Percentiles rank a stretch among this genome's conserved stretches.
phyloP scores from a whole-genome alignment of 1,284 basidiomycete genomes.

The Uromyces viciae-fabae region DNA sequence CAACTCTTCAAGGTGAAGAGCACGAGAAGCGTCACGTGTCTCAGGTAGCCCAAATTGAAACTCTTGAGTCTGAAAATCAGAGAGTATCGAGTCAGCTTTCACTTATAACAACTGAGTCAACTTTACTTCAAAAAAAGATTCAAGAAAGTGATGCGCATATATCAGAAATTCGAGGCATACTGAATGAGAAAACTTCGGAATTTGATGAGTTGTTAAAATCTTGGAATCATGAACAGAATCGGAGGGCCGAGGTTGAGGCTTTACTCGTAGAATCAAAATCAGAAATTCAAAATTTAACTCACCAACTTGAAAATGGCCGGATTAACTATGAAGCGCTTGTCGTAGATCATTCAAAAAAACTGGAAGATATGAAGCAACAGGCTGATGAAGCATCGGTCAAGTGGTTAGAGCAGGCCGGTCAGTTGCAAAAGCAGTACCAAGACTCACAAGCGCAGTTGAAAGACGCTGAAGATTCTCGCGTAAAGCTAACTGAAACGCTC shows the following conservation, averaged over 20 bases:
- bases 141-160: not conserved
- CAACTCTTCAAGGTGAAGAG: not conserved
- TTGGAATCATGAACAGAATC: not conserved
- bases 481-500: not conserved
- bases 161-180: not conserved
- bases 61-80: not conserved
- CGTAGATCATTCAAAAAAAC: not conserved
- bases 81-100: slow-evolving; percentile 13
- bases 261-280: slow-evolving; percentile 10
- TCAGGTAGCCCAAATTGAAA: slow-evolving; percentile 6
- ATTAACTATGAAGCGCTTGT: not conserved
- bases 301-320: not conserved
- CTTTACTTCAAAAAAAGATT: not conserved
- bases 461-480: not conserved
- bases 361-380: not conserved
- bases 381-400: not conserved
- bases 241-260: not conserved
- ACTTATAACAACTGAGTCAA: not conserved
- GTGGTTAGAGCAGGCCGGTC: not conserved
- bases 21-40: not conserved
- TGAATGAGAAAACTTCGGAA: slow-evolving; percentile 19
- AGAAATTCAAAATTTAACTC: not conserved
- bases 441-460: not conserved
- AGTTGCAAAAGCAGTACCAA: not conserved
- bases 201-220: slow-evolving; percentile 16